Base-by-base conservation (phyloP, 768 basidiomycete genomes). In the Agrocybe pediades region DNA sequence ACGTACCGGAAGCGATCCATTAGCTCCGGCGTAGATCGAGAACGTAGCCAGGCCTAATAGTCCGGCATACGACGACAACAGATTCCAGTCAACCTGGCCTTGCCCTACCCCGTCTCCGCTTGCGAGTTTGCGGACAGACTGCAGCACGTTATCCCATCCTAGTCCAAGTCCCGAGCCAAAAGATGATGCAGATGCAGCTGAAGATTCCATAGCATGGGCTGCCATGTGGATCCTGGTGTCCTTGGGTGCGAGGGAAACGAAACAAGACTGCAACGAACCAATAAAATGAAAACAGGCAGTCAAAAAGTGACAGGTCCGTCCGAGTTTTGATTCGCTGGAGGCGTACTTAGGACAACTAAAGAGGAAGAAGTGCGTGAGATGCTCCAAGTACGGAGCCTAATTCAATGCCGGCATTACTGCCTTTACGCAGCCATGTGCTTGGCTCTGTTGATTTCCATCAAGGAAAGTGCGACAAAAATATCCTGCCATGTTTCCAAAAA, bases 21-120 rank as follows among this genome's bases (percentile, higher is more conserved):
- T 80, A 5, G 90, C 80, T 29, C 90, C 91, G 23, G 79, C 77
- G 61, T 86, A 91, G 41, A 93, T 80, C 24, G 86, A 85, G n/a
- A 67, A 61, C 46, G 72, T 79, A 1, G 91, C 91, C 20, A 92
- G 78, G 27, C 70, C 67, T 46, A 92, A 67, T 6, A 92, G 72
- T 6, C 89, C 91, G 6, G 73, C 82, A 61, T 88, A 90, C 29
- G 90, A 86, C 0, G 81, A 80, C 24, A 90, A 57, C 42, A 87
- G 63, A 61, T 83, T 83, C 81, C 79, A 84, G 68, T 88, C 72
- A 57, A 68, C 54, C 26, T 52, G n/a, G n/a, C n/a, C 54, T n/a
- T 41, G 24, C 55, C 54, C 20, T 49, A 45, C 26, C 17, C 24
- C 40, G 23, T 26, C 33, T 19, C 44, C 33, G 24, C 23, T 41